Percentiles rank a stretch among this genome's conserved stretches.
Conservation (phyloP, 2,329 filamentous ascomycete genomes). For the Stagonosporopsis cucurbitacearum region DNA sequence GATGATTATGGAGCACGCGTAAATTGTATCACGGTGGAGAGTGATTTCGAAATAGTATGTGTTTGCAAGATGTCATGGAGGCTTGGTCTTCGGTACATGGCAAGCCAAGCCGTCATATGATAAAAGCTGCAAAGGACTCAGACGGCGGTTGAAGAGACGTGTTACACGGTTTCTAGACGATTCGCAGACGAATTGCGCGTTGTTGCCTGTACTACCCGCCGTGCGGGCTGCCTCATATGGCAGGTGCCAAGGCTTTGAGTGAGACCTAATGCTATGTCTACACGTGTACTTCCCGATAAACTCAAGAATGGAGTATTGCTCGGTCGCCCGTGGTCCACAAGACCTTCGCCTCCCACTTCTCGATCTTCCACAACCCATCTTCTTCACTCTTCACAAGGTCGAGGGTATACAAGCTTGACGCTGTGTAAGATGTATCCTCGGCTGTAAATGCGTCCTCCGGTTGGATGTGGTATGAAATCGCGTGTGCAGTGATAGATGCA, state of each 20-base stretch:
- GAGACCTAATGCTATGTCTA: not conserved
- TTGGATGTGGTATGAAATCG: constrained; percentile 30
- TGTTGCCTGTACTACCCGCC: not conserved
- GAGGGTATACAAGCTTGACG: constrained; percentile 28
- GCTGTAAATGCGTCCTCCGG: constrained; percentile 26
- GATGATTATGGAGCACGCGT: constrained; percentile 17
- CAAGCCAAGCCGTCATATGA: not conserved
- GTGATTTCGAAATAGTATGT: constrained; percentile 26
- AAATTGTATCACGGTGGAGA: constrained; percentile 23
- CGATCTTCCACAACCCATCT: constrained; percentile 35
- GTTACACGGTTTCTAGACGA: too few species aligned
- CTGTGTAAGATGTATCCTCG: constrained; percentile 31
- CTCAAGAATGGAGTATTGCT: constrained; percentile 11
- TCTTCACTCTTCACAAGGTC: constrained; percentile 24
- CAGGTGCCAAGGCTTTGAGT: not conserved
- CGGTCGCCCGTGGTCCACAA: constrained; percentile 31
- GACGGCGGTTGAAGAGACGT: constrained; percentile 20
- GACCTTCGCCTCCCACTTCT: constrained; percentile 34
- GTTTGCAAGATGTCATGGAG: constrained; percentile 26
- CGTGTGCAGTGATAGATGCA: constrained; percentile 28
- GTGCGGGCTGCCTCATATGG: not conserved
- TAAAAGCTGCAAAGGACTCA: constrained; percentile 16
- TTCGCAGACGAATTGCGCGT: not conserved
- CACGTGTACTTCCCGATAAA: not conserved
- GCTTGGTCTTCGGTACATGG: not conserved